These are phyloP conservation scores for Camellia japonica DNA, from an alignment of 148 eudicot species.

Conservation along the genomic window DNA sequence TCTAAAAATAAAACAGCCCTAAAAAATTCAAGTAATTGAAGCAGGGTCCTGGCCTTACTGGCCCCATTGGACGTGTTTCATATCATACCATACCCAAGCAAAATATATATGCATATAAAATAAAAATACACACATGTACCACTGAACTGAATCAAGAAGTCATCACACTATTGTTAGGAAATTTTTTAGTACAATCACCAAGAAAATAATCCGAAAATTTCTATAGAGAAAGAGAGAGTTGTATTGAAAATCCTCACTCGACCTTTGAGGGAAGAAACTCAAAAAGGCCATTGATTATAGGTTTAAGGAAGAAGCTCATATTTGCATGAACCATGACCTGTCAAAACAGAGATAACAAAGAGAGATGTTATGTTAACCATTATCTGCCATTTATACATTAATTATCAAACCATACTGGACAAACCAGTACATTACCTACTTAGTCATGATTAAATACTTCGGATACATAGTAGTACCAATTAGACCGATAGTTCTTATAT, in stretches of 20 bases:
- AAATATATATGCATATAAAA: no score
- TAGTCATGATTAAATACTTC: no score
- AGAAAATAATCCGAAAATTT: neutral
- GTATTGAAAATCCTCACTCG: neutral
- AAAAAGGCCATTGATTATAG: no score
- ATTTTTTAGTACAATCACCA: neutral
- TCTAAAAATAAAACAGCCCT: no score
- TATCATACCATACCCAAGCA: no score
- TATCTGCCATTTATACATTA: neutral
- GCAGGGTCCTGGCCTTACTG: no score
- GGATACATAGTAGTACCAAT: no score
- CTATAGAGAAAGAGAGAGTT: neutral
- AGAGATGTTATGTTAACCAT: neutral
- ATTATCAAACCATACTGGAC: neutral
- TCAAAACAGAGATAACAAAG: neutral
- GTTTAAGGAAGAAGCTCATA: conserved; percentile 29
- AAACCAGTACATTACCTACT: neutral
- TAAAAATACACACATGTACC: no score
- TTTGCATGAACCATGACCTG: conserved; percentile 55
- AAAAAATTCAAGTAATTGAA: no score
- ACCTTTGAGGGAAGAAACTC: neutral
- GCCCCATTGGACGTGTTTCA: no score
- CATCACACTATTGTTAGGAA: neutral
- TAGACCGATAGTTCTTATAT: neutral
- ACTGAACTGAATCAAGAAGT: neutral